A percentile compares a stretch with the other conserved stretches of the same genome.
phyloP scores from a whole-genome alignment of 495 filamentous ascomycete species.

The Penicillium diatomitis region DNA sequence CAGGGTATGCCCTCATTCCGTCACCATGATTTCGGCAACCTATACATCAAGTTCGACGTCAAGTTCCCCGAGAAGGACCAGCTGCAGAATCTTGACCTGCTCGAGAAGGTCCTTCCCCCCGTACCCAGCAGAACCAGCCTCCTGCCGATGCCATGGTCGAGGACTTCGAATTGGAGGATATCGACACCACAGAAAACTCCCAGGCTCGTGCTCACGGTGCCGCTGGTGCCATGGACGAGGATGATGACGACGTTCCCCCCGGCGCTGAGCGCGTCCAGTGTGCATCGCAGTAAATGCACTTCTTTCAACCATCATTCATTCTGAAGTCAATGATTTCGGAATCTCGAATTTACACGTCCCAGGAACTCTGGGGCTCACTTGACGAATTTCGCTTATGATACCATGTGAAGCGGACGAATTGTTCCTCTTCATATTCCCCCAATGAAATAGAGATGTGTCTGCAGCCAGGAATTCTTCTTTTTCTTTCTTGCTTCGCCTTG shows the following conservation, averaged over 20 bases:
- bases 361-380: constrained; percentile 12
- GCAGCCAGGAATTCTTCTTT: constrained; percentile 15
- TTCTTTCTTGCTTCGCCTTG: constrained; percentile 11
- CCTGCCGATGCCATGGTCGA: constrained; percentile 82
- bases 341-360: constrained; percentile 2
- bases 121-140: constrained; percentile 48
- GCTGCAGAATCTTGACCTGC: constrained; percentile 45
- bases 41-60: constrained; percentile 96
- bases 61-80: constrained; percentile 72
- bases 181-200: constrained; percentile 57
- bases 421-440: constrained; percentile 1
- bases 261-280: constrained; percentile 94
- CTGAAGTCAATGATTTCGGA: constrained; percentile 5
- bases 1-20: constrained; percentile 98
- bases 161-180: constrained; percentile 72
- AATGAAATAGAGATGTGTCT: background rate
- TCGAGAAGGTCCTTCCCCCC: constrained; percentile 78
- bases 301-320: too few relatives aligned
- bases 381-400: constrained; percentile 37
- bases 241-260: constrained; percentile 66
- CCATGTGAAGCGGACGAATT: constrained; percentile 25
- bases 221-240: constrained; percentile 67
- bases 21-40: constrained; percentile 92
- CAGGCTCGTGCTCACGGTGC: constrained; percentile 66
- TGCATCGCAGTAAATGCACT: constrained; percentile 73